Evolutionary conservation across 192 early-diverging fungal genomes (phyloP), one percentile per base, ranked within the genome.

Genomic region (Umbelopsis sp.): DNA sequence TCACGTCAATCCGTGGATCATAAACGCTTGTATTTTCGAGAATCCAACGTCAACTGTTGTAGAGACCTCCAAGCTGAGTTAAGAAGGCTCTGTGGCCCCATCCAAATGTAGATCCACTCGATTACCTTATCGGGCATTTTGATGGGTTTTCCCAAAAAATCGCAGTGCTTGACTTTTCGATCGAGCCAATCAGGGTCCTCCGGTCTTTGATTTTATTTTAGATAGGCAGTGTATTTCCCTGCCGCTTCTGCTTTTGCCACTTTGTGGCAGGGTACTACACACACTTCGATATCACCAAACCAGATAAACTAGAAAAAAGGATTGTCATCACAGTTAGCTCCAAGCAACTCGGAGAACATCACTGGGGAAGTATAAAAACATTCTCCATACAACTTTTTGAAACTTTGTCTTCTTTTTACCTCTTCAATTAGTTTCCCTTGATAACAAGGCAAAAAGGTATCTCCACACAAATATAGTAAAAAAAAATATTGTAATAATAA

Each of bases 91-190:
- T 59, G 10, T 59, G 29, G 17, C 31, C 20, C 26, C 56, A 62
- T 26, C 56, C 56, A 62, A 36, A 29, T 34, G 56, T 11, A 36
- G 56, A 62, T 62, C 56, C 31, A 34, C 31, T 4, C 29, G 26
- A 20, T 59, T 62, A 5, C 56, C 56, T 62, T 62, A 62, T 62
- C 56, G 56, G 56, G 29, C 7, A 34, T 34, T 62, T 32, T 62
- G 56, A 62, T 62, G 16, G 12, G 29, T 62, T 34, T 32, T 32
- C 26, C 17, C 56, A 62, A 38, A 38, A n/a, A 38, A 5, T 38
- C 36, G 8, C 3, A 32, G 26, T 31, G 29, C 31, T 32, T 29
- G 26, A 62, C 56, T n/a, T 53, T 62, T 62, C 16, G 20, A 62
- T 62, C 56, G 29, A 62, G 56, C 56, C 56, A 62, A 62, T 62